Evolutionary conservation across 441 rosid genomes (phyloP).

Genomic region (Adansonia gregorii): DNA sequence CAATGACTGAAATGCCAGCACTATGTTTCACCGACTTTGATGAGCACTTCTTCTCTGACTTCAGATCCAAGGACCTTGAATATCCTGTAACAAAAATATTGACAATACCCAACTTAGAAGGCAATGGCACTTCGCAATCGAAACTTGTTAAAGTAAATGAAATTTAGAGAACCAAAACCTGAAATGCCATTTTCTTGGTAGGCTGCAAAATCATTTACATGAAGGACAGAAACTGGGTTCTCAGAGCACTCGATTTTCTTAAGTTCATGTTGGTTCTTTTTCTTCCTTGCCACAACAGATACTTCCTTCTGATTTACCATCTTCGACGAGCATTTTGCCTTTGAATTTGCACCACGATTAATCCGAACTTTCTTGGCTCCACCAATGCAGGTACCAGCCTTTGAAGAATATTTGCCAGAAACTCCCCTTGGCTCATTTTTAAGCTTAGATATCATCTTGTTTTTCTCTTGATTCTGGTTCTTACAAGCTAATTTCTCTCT

Average conservation of each 20-base stretch:
- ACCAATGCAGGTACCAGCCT: conserved; percentile 30
- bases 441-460: conserved; percentile 41
- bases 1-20: conserved; percentile 9
- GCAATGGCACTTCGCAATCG: not conserved
- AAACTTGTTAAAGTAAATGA: not conserved
- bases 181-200: conserved; percentile 38
- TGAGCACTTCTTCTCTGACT: conserved; percentile 28
- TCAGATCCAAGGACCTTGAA: conserved; percentile 21
- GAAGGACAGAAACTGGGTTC: conserved; percentile 59
- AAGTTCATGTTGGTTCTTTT: conserved; percentile 34
- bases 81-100: conserved; percentile 24
- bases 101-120: not conserved
- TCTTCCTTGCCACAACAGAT: conserved; percentile 36
- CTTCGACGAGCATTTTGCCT: conserved; percentile 32
- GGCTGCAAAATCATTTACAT: conserved; percentile 40
- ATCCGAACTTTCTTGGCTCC: conserved; percentile 33
- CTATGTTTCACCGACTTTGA: conserved; percentile 17
- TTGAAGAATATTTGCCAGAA: conserved; percentile 31
- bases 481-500: conserved; percentile 29
- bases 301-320: conserved; percentile 41
- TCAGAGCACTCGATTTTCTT: conserved; percentile 29
- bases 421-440: conserved; percentile 56
- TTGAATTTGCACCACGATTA: conserved; percentile 29
- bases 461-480: conserved; percentile 42
- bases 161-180: conserved; percentile 46